A percentile compares a stretch with the other conserved stretches of the same genome.
These are phyloP conservation scores for Juncus effusus DNA, from an alignment of 176 grass and related monocot species.

Conservation along the genomic window DNA sequence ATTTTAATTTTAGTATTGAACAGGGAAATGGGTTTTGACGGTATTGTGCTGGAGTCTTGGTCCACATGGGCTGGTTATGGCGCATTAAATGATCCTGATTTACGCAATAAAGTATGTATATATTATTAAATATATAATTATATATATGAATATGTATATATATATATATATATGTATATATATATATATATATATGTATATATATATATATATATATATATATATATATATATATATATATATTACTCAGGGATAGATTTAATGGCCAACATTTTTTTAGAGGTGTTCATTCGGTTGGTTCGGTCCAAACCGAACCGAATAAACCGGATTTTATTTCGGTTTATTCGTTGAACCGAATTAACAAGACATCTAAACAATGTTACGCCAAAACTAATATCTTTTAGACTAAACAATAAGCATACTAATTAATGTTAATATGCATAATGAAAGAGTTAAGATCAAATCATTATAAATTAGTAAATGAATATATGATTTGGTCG, in stretches of 20 bases:
- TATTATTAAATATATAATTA: not conserved
- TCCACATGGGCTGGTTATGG: constrained; percentile 90
- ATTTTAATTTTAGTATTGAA: constrained; percentile 40
- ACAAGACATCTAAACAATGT: too few species aligned
- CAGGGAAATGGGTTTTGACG: constrained; percentile 91
- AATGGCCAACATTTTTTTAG: not conserved
- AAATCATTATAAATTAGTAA: too few species aligned
- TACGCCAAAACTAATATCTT: too few species aligned
- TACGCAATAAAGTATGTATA: constrained; percentile 53
- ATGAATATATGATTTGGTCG: too few species aligned
- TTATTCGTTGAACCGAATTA: too few species aligned
- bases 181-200: constrained; percentile 26
- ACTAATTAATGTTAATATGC: too few species aligned
- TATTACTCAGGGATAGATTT: not conserved
- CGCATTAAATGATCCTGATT: constrained; percentile 64
- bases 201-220: not conserved
- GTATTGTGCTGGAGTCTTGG: constrained; percentile 95
- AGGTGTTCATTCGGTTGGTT: too few species aligned
- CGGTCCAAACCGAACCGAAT: too few species aligned
- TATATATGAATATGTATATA: not conserved
- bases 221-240: not conserved
- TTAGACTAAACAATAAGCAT: too few species aligned
- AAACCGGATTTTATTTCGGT: too few species aligned
- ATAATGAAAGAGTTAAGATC: too few species aligned
- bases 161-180: not conserved